These are phyloP conservation scores for Citrus mangshanensis DNA, from an alignment of 345 rosid genomes.

Conservation along the genomic window DNA sequence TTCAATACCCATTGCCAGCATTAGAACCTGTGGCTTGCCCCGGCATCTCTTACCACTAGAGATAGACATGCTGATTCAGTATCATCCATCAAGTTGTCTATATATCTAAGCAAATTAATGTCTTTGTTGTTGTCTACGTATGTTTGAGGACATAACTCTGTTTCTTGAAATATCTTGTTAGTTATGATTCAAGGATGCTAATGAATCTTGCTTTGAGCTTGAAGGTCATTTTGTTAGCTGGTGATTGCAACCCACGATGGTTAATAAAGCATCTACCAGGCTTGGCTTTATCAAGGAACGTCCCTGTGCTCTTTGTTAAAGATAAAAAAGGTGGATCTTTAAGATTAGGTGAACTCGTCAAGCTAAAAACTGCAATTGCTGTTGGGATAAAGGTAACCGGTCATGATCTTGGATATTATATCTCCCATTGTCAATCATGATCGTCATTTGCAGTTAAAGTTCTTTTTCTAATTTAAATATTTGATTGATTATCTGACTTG, in stretches of 20 bases:
- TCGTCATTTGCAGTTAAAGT: background rate
- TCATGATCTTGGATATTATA: background rate
- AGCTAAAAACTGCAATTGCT: conserved; percentile 64
- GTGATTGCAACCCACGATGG: conserved; percentile 71
- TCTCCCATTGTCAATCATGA: background rate
- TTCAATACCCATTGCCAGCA: too few relatives aligned
- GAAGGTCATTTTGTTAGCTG: conserved; percentile 63
- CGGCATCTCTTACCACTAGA: too few relatives aligned
- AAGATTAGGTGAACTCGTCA: conserved; percentile 65
- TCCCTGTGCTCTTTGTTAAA: conserved; percentile 49
- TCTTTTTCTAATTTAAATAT: background rate
- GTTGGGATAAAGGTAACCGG: conserved; percentile 53
- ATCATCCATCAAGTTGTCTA: background rate
- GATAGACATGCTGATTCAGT: background rate
- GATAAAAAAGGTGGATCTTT: conserved; percentile 59
- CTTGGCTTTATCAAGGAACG: conserved; percentile 62
- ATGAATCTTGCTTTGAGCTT: background rate
- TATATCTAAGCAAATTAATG: background rate
- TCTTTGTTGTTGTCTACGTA: background rate
- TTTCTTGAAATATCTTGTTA: background rate
- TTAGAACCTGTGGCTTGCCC: too few relatives aligned
- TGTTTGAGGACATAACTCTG: background rate
- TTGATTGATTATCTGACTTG: background rate
- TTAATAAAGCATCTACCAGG: conserved; percentile 62
- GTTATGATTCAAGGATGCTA: background rate